Evolutionary conservation across 192 early-diverging fungal genomes (phyloP).

Genomic region (Dissophora ornata): DNA sequence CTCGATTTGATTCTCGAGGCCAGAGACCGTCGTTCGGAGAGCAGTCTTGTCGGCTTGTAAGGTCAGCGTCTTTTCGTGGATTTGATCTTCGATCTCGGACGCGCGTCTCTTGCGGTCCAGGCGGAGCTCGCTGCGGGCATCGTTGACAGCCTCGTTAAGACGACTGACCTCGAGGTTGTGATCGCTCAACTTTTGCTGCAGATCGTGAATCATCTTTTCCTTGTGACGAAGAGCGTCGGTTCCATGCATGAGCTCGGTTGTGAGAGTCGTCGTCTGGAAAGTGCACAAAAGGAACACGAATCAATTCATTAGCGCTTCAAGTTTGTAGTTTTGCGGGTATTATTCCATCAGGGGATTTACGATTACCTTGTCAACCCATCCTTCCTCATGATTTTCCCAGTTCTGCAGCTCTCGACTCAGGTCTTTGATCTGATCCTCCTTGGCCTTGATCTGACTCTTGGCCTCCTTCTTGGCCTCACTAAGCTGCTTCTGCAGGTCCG

Average conservation of each 20-base stretch:
- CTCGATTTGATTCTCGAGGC: conserved; percentile 7
- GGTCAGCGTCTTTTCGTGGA: conserved; percentile 2
- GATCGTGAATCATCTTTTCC: conserved; percentile 16
- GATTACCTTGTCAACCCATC: conserved; percentile 29
- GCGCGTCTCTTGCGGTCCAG: conserved; percentile 16
- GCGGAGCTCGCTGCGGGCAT: conserved; percentile 13
- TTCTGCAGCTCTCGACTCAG: conserved; percentile 13
- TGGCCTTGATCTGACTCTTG: background rate
- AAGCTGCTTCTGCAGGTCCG: conserved; percentile 13
- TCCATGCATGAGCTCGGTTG: conserved; percentile 9
- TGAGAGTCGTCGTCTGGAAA: conserved; percentile 19
- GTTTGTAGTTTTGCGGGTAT: too few relatives aligned
- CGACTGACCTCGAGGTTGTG: conserved; percentile 31
- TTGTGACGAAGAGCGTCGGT: conserved; percentile 10
- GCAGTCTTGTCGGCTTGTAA: background rate
- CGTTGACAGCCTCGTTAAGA: conserved; percentile 22
- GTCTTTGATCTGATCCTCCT: conserved; percentile 8
- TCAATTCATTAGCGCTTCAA: too few relatives aligned
- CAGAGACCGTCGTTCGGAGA: conserved; percentile 14
- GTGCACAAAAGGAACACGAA: background rate
- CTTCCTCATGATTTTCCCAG: conserved; percentile 39
- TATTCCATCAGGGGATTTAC: too few relatives aligned
- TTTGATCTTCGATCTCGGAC: conserved; percentile 26
- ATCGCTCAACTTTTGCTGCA: conserved; percentile 11
- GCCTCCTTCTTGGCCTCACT: conserved; percentile 23